Evolutionary conservation across 2,329 filamentous ascomycete genomes (phyloP), one percentile per base, ranked within the genome.

Genomic region (Aspergillus sp.): DNA sequence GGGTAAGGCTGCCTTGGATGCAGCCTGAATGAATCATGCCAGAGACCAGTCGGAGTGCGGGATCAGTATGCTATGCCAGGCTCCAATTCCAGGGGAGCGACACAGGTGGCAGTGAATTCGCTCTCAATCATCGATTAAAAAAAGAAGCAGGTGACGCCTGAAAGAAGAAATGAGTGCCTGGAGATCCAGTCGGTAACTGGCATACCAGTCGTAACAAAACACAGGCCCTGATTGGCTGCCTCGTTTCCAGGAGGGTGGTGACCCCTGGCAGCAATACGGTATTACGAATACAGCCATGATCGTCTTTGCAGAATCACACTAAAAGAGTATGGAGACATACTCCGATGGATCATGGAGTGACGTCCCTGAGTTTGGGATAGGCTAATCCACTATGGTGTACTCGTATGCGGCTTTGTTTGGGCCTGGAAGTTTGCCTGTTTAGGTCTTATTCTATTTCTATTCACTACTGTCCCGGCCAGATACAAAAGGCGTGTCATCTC

Each of bases 401-500:
- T 35, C 33, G 33, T 20, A 20, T 19, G 37, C 10, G 15, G 7
- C 17, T 39, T 39, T 19, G 37, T 39, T 20, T 39, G 17, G 15
- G 33, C 33, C 17, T 37, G 33, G n/a, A 17, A 19, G 33, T 37
- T 37, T 37, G 33, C 33, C 33, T 17, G 17, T 37, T 15, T 37
- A 19, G 33, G 33, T 30, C 10, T 30, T 43, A 5, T 6, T 37
- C 27, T 41, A 2, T 15, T 33, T 27, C 38, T 32, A 39, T 45
- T 13, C 13, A 35, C 15, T n/a, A 17, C 33, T 35, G 33, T 20
- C 19, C 37, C 37, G 17, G 37, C 13, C 22, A 43, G n/a, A 25
- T 43, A 43, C 41, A 43, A 43, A 43, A 43, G 41, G 22, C 22
- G 9, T 44, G 27, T 44, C 44, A 44, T 41, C 38, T 30, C 41